A percentile compares a stretch with the other conserved stretches of the same genome.
phyloP scores from a whole-genome alignment of 2,329 filamentous ascomycete genomes.

The Fusarium siculi region DNA sequence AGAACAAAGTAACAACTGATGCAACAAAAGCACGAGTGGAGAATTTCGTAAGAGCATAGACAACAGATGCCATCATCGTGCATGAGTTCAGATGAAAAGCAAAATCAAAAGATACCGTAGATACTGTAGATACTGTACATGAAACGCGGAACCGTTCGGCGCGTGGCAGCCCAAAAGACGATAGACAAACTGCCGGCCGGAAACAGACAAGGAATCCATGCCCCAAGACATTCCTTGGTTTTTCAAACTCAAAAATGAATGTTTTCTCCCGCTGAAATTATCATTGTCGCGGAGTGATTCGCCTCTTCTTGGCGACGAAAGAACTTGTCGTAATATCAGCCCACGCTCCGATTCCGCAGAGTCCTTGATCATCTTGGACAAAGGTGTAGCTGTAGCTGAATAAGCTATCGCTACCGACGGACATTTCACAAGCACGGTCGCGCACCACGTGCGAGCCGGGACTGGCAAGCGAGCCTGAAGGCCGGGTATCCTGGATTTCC shows the following conservation, averaged over 20 bases:
- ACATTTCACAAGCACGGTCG: constrained; percentile 23
- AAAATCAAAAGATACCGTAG: constrained; percentile 1
- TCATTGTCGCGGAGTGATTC: constrained; percentile 21
- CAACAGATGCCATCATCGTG: neutral
- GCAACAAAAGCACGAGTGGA: neutral
- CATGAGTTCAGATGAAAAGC: constrained; percentile 10
- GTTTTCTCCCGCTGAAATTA: neutral
- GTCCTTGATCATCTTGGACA: constrained; percentile 11
- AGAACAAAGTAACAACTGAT: neutral
- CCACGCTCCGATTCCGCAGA: constrained; percentile 39
- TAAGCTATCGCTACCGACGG: constrained; percentile 1
- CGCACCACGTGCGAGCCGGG: constrained; percentile 11
- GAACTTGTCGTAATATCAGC: constrained; percentile 28
- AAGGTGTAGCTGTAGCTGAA: constrained; percentile 6
- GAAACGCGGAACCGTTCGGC: constrained; percentile 24
- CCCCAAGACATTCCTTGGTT: constrained; percentile 8
- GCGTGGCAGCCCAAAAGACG: constrained; percentile 3
- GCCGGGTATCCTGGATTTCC: constrained; percentile 17
- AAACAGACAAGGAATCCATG: constrained; percentile 5
- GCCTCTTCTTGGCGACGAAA: constrained; percentile 20
- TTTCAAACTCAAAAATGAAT: neutral
- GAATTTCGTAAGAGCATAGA: neutral
- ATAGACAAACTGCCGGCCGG: constrained; percentile 7
- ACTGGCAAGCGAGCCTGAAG: constrained; percentile 13
- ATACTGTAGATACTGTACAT: constrained; percentile 25